Evolutionary conservation across 306 rosid species (phyloP).

Genomic region (Crotalaria pallida): DNA sequence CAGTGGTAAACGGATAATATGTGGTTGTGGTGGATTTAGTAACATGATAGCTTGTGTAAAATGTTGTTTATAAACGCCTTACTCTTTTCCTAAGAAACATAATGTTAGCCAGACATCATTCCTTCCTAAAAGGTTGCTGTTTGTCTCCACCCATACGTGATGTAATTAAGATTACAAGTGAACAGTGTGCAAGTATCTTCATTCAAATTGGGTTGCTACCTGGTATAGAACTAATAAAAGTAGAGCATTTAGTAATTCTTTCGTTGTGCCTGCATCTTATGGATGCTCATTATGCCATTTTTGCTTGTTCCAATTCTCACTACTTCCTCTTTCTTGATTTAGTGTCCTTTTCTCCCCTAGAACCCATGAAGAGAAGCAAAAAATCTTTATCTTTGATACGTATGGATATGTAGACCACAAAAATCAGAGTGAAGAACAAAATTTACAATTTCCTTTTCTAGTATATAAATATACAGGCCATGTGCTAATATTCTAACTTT

Average conservation of each 20-base stretch:
- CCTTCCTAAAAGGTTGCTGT: neutral
- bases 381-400: too few relatives aligned
- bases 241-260: conserved; percentile 1
- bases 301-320: conserved; percentile 19
- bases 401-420: too few relatives aligned
- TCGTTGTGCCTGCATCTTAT: conserved; percentile 11
- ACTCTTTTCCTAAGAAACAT: conserved; percentile 10
- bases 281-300: conserved; percentile 1
- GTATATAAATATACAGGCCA: too few relatives aligned
- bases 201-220: neutral
- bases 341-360: too few relatives aligned
- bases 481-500: too few relatives aligned
- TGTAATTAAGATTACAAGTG: conserved; percentile 2
- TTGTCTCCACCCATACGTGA: neutral
- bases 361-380: too few relatives aligned
- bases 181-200: neutral
- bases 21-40: conserved; percentile 6
- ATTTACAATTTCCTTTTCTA: too few relatives aligned
- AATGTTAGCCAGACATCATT: neutral
- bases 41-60: neutral
- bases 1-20: neutral
- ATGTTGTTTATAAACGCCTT: neutral
- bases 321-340: conserved; percentile 29
- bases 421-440: too few relatives aligned
- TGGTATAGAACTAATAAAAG: conserved; percentile 8